Evolutionary conservation across 441 rosid species (phyloP).

Genomic region (Gossypium gossypioides): DNA sequence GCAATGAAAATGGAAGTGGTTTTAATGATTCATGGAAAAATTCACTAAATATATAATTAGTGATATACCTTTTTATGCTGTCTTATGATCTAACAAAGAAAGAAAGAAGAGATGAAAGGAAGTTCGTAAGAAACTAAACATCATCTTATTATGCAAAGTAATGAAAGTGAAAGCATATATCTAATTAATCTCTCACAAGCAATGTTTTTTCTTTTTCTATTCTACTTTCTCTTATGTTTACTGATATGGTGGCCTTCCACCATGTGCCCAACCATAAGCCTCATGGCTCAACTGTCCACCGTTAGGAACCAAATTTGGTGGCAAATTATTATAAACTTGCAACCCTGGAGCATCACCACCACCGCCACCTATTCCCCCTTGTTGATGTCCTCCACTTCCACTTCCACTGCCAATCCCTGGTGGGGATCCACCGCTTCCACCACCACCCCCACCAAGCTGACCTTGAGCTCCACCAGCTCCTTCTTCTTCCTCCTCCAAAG

Average conservation of each 20-base stretch:
- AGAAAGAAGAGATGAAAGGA: not conserved
- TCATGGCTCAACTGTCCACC: conserved; percentile 54
- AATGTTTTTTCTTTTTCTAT: not conserved
- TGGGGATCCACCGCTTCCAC: conserved; percentile 24
- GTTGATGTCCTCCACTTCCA: conserved; percentile 17
- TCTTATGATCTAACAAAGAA: too few relatives aligned
- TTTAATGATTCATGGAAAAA: too few relatives aligned
- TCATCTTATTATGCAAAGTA: not conserved
- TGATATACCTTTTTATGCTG: too few relatives aligned
- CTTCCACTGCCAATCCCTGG: conserved; percentile 31
- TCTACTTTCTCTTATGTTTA: not conserved
- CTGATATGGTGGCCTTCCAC: conserved; percentile 41
- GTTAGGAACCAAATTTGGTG: conserved; percentile 46
- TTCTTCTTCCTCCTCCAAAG: conserved; percentile 53
- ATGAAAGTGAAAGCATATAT: conserved; percentile 5
- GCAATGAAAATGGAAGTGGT: too few relatives aligned
- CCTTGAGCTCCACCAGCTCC: conserved; percentile 15
- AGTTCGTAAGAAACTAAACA: not conserved
- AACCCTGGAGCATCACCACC: conserved; percentile 30
- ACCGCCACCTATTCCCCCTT: conserved; percentile 18
- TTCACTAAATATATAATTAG: too few relatives aligned
- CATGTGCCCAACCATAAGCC: conserved; percentile 46
- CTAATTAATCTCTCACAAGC: not conserved
- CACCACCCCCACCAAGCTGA: conserved; percentile 30
- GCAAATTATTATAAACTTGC: conserved; percentile 42